These are phyloP conservation scores for Postia placenta DNA, from an alignment of 768 basidiomycete genomes.

Conservation along the genomic window DNA sequence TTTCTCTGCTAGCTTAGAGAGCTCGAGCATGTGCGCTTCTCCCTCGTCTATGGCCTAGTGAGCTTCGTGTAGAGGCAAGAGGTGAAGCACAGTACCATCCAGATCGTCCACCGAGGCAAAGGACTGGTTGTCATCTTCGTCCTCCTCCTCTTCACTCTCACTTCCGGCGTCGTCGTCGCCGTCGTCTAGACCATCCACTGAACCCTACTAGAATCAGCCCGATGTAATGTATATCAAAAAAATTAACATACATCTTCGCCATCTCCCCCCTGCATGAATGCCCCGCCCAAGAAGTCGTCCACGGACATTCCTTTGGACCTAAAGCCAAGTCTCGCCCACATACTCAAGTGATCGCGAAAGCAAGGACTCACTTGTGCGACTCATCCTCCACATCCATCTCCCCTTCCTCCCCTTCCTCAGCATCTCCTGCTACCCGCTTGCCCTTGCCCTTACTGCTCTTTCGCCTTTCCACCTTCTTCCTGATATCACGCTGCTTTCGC, in stretches of 20 bases:
- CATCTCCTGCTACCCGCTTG: slow-evolving; percentile 18
- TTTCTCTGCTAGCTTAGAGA: slow-evolving; percentile 86
- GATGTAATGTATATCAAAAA: neutral
- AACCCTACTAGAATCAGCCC: neutral
- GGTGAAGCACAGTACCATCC: slow-evolving; percentile 40
- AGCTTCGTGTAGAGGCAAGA: neutral
- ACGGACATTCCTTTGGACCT: slow-evolving; percentile 59
- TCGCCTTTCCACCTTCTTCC: slow-evolving; percentile 63
- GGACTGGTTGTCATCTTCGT: slow-evolving; percentile 49
- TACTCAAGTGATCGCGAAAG: neutral
- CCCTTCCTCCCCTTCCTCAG: slow-evolving; percentile 16
- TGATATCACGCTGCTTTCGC: slow-evolving; percentile 72
- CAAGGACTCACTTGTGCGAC: slow-evolving; percentile 7
- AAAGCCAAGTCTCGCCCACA: neutral
- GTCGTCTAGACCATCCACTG: neutral
- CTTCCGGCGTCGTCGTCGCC: slow-evolving; percentile 27
- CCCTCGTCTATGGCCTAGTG: slow-evolving; percentile 51
- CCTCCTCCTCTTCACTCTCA: slow-evolving; percentile 33
- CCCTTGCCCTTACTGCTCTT: slow-evolving; percentile 28
- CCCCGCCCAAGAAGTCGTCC: slow-evolving; percentile 68
- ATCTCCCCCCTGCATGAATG: slow-evolving; percentile 58
- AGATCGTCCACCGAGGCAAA: slow-evolving; percentile 78
- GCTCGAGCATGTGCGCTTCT: slow-evolving; percentile 66
- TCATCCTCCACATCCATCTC: slow-evolving; percentile 14
- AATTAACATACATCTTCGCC: slow-evolving; percentile 31